Conservation (phyloP, 306 rosid species). For the Bauhinia variegata region DNA sequence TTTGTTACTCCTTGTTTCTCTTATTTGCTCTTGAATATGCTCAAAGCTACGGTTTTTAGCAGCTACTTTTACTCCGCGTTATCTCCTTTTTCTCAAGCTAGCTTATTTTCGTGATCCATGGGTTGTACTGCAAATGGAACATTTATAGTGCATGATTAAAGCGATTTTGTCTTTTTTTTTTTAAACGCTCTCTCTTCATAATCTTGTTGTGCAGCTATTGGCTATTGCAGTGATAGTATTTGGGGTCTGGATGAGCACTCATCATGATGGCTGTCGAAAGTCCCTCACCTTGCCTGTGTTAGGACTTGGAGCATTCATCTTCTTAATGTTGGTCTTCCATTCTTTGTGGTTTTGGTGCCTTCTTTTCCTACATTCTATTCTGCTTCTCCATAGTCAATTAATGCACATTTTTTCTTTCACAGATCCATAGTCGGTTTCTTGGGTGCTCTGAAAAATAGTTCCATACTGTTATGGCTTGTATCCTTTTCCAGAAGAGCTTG, state of each 20-base stretch:
- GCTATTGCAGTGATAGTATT: slow-evolving; percentile 72
- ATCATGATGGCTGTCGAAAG: slow-evolving; percentile 78
- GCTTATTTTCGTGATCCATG: slow-evolving; percentile 1
- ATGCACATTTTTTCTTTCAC: slow-evolving; percentile 36
- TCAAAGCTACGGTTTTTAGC: slow-evolving; percentile 32
- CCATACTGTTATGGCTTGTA: slow-evolving; percentile 86
- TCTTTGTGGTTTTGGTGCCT: slow-evolving; percentile 16
- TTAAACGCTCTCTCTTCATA: slow-evolving; percentile 21
- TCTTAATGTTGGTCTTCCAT: slow-evolving; percentile 62
- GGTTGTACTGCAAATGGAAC: not conserved
- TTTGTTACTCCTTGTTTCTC: slow-evolving; percentile 23
- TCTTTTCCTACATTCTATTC: not conserved
- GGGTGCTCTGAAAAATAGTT: slow-evolving; percentile 77
- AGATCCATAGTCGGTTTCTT: slow-evolving; percentile 90
- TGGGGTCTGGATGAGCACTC: slow-evolving; percentile 92
- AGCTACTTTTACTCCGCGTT: slow-evolving; percentile 4
- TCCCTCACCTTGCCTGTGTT: slow-evolving; percentile 84
- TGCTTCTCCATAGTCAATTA: slow-evolving; percentile 1
- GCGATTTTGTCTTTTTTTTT: not conserved
- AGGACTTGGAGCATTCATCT: slow-evolving; percentile 79
- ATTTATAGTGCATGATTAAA: not conserved
- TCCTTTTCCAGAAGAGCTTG: slow-evolving; percentile 46
- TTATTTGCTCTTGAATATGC: slow-evolving; percentile 8
- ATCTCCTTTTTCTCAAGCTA: slow-evolving; percentile 21
- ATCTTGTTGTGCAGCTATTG: slow-evolving; percentile 60